These are phyloP conservation scores for Linanthus parryae DNA, from an alignment of 148 eudicot genomes.

Conservation along the genomic window DNA sequence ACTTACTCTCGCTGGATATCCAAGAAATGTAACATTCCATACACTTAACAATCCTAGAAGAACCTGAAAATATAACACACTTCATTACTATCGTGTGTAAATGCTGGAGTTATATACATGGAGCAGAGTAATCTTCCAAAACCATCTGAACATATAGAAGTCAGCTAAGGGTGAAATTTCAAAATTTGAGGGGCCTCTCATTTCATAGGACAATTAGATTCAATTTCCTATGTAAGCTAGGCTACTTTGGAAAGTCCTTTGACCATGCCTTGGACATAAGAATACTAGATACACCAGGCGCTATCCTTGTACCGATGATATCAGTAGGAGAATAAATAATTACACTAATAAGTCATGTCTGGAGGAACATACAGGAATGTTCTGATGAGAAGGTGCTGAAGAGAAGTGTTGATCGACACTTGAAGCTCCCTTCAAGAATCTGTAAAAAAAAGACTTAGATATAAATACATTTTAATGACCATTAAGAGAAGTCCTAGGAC, in stretches of 20 bases:
- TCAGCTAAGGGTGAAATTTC: background rate
- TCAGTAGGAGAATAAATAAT: background rate
- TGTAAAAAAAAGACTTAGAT: slow-evolving; percentile 14
- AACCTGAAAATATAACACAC: slow-evolving; percentile 68
- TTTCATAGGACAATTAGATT: background rate
- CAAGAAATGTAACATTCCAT: slow-evolving; percentile 96
- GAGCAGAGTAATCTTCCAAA: slow-evolving; percentile 5
- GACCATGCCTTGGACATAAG: too few species aligned
- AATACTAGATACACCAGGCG: background rate
- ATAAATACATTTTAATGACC: too few species aligned
- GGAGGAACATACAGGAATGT: slow-evolving; percentile 64
- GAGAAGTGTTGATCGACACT: slow-evolving; percentile 88
- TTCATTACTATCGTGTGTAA: too few species aligned
- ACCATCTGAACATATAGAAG: background rate
- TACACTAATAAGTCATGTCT: background rate
- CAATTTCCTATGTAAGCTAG: too few species aligned
- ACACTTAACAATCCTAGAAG: slow-evolving; percentile 88
- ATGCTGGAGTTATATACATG: too few species aligned
- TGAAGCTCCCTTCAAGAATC: slow-evolving; percentile 92
- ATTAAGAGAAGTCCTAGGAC: too few species aligned
- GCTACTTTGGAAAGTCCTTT: too few species aligned
- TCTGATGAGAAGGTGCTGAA: slow-evolving; percentile 67
- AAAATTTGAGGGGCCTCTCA: background rate
- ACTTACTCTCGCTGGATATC: slow-evolving; percentile 96
- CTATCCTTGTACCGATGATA: too few species aligned